Percentiles rank a stretch among this genome's conserved stretches.
These are phyloP conservation scores for Ophiostoma quercus DNA, from an alignment of 2,329 filamentous ascomycete genomes.

Conservation along the genomic window DNA sequence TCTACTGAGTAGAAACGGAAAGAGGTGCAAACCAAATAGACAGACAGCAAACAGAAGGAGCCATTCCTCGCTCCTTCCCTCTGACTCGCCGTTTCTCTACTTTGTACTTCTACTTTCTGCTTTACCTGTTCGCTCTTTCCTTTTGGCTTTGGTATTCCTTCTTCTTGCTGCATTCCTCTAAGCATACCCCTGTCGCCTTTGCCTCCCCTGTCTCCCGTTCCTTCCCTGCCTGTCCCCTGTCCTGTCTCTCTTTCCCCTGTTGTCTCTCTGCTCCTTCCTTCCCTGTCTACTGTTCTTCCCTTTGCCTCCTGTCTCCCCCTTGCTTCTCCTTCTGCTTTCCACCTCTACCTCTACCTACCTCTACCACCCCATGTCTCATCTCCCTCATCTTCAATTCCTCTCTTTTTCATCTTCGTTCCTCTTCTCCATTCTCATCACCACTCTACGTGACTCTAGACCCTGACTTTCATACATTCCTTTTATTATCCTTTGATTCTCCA, in stretches of 20 bases:
- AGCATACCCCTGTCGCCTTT: background rate
- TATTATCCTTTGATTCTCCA: background rate
- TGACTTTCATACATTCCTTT: background rate
- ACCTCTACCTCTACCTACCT: background rate
- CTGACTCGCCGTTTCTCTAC: constrained; percentile 5
- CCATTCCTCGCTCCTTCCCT: background rate
- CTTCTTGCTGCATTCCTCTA: no score
- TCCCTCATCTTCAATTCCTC: background rate
- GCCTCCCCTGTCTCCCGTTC: constrained; percentile 15
- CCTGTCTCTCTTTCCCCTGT: no score
- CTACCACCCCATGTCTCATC: background rate
- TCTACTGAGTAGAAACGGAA: no score
- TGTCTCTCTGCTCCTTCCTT: background rate
- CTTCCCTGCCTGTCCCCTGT: constrained; percentile 1
- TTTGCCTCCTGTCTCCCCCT: background rate
- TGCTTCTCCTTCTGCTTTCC: background rate
- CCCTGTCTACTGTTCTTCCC: constrained; percentile 11
- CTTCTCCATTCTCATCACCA: background rate
- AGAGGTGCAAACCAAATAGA: background rate
- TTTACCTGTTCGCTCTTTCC: background rate
- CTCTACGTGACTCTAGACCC: background rate
- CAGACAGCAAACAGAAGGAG: background rate
- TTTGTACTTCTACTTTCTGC: background rate
- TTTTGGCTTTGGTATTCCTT: background rate
- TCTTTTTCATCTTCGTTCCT: background rate